A percentile compares a stretch with the other conserved stretches of the same genome.
Evolutionary conservation across 805 yeast genomes (phyloP).

Genomic region (Metschnikowia dekortorum): DNA sequence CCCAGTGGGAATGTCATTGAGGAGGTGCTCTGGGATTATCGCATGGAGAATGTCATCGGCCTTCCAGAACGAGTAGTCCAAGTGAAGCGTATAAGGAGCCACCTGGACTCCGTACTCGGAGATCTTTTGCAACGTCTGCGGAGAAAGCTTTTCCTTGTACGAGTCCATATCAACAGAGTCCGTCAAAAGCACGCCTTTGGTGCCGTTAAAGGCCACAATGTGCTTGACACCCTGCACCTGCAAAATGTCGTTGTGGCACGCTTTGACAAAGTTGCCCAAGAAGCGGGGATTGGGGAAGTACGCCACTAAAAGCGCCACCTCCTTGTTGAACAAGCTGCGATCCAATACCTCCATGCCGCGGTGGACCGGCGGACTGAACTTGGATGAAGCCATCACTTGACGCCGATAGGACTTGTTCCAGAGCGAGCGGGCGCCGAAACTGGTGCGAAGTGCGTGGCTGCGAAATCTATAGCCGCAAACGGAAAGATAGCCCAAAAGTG

Average conservation of each 20-base stretch:
- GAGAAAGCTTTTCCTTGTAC: conserved; percentile 35
- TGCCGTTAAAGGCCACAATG: conserved; percentile 42
- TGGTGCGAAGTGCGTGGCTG: no score
- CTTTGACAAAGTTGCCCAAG: conserved; percentile 59
- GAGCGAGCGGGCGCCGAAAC: not conserved
- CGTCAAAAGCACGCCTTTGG: conserved; percentile 57
- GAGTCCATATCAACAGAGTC: conserved; percentile 44
- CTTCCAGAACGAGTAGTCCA: conserved; percentile 81
- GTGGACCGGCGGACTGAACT: conserved; percentile 62
- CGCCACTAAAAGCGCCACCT: conserved; percentile 63
- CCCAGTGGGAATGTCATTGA: conserved; percentile 80
- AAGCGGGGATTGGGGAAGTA: conserved; percentile 60
- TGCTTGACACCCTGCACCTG: conserved; percentile 68
- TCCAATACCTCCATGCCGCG: conserved; percentile 64
- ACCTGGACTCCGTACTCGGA: conserved; percentile 44
- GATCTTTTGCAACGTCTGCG: conserved; percentile 43
- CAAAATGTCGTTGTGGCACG: conserved; percentile 56
- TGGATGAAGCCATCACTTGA: conserved; percentile 20
- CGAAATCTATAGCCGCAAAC: no score
- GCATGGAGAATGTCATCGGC: conserved; percentile 81
- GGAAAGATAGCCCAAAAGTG: no score
- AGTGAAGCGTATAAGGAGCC: conserved; percentile 47
- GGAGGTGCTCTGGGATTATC: conserved; percentile 65
- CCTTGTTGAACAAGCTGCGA: conserved; percentile 53
- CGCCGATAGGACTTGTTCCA: conserved; percentile 25